A percentile compares a stretch with the other conserved stretches of the same genome.
phyloP scores from a whole-genome alignment of 441 rosid species.

The Adansonia rubrostipa region DNA sequence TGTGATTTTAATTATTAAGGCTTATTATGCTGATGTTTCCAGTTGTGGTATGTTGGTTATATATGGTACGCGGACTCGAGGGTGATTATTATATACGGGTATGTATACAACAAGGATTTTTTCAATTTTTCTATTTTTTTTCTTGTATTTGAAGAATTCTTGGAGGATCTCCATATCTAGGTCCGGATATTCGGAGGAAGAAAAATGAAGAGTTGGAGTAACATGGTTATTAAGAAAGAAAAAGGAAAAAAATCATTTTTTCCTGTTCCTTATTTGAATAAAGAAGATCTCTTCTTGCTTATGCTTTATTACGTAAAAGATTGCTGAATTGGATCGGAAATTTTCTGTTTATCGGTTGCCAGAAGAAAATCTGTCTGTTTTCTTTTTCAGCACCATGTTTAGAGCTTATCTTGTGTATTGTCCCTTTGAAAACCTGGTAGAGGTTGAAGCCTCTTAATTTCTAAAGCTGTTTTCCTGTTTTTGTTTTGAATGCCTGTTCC shows the following conservation, averaged over 20 bases:
- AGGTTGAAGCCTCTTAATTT: conserved; percentile 23
- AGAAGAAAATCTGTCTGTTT: neutral
- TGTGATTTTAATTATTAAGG: conserved; percentile 7
- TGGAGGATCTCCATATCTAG: too few relatives aligned
- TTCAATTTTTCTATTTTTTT: too few relatives aligned
- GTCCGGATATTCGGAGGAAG: too few relatives aligned
- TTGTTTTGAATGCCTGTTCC: neutral
- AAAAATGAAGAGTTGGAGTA: too few relatives aligned
- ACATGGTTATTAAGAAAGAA: conserved; percentile 12
- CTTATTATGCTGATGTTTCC: conserved; percentile 11
- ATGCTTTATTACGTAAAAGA: conserved; percentile 1
- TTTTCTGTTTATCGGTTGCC: neutral
- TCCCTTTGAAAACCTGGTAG: conserved; percentile 19
- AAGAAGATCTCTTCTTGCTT: conserved; percentile 4
- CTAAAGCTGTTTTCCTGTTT: neutral
- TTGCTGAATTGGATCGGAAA: neutral
- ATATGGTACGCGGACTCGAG: too few relatives aligned
- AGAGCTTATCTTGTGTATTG: neutral
- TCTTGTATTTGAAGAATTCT: too few relatives aligned
- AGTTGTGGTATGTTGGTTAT: conserved; percentile 7
- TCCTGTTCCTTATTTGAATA: neutral
- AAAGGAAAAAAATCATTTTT: neutral
- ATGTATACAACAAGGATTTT: too few relatives aligned
- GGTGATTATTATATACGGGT: too few relatives aligned
- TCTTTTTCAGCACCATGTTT: neutral